Evolutionary conservation across 2,329 filamentous ascomycete genomes (phyloP), one percentile per base, ranked within the genome.

Genomic region (Monilinia aucupariae): DNA sequence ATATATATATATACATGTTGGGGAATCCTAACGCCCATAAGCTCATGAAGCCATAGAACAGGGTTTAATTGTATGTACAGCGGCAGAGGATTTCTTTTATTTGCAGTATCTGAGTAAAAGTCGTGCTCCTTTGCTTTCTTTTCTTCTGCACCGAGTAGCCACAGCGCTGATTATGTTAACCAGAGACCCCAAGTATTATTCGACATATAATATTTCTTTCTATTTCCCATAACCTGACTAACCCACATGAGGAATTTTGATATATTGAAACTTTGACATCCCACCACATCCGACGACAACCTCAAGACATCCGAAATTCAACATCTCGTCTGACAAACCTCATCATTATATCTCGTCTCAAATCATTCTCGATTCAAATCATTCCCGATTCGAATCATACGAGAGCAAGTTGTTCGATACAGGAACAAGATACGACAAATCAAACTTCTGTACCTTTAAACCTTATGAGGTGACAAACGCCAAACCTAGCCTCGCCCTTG

Each of bases 401-500:
- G 27, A 45, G 39, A 45, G 27, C 41, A 45, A 34, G 17, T 5
- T 22, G 22, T 7, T 22, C 32, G 39, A 22, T 32, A 22, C 39
- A 10, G 17, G 53, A 45, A 56, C 4, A 34, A 34, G 27, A 45
- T 47, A 56, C 30, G 13, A 9, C 53, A 47, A 34, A 34, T 43
- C 41, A n/a, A 34, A 34, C 53, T 47, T 25, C 15, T 12, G 30
- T 45, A 25, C 39, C 54, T 47, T 22, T 1, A 34, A 62, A 15
- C 59, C 55, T 39, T 49, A 67, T 69, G 69, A 66, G 63, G 66
- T 69, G 64, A 67, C 62, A 62, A 60, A 51, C 55, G 22, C 59
- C 45, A 47, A 56, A 58, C 20, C n/a, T 62, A 71, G 68, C 69
- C 69, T 70, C 65, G 66, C 56, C 62, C 59, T 59, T 61, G 53